Base-by-base conservation (phyloP, 2,329 filamentous ascomycete species). In the Eutypella sp. region DNA sequence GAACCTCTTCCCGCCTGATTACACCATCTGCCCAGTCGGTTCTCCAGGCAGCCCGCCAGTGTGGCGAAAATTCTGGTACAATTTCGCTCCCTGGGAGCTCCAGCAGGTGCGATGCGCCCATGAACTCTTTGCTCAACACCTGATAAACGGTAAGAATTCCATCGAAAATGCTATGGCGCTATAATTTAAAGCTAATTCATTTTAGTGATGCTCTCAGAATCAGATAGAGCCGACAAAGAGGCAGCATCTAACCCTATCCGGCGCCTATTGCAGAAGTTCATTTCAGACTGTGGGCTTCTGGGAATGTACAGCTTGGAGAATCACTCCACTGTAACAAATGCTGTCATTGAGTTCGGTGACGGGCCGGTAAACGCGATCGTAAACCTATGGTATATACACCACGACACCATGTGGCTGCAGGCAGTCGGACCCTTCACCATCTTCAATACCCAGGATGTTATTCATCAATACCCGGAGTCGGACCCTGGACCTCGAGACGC, bases 61-160 rank as follows among this genome's bases (percentile, higher is more conserved):
- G 13, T 41, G 34, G 15, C 15, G 29, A n/a, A 7, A 25, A 3
- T 42, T 49, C 37, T 43, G 34, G 36, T 19, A 10, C 3, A 22
- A 4, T 18, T 49, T 46, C 37, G 36, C 44, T 7, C 47, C 47
- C 4, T 49, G 47, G 47, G 44, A 44, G 20, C 29, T 41, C 6
- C 44, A 46, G 24, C 47, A 49, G 19, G 41, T 41, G n/a, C 44
- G 44, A 3, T 49, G 47, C n/a, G 31, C 41, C 6, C 44, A 44
- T 5, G n/a, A 25, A 2, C 40, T 49, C 15, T 20, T 49, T 2
- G n/a, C 25, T 8, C 1, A 19, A 2, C 38, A 41, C 29, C 2
- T 49, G 11, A 2, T 13, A 6, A 16, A 29, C 1, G 23, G 45
- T 47, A 39, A 41, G 37, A n/a, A n/a, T 23, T 40, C 19, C 33